Conservation (phyloP, 176 grass and related monocot species). For the Bothriochloa decipiens region DNA sequence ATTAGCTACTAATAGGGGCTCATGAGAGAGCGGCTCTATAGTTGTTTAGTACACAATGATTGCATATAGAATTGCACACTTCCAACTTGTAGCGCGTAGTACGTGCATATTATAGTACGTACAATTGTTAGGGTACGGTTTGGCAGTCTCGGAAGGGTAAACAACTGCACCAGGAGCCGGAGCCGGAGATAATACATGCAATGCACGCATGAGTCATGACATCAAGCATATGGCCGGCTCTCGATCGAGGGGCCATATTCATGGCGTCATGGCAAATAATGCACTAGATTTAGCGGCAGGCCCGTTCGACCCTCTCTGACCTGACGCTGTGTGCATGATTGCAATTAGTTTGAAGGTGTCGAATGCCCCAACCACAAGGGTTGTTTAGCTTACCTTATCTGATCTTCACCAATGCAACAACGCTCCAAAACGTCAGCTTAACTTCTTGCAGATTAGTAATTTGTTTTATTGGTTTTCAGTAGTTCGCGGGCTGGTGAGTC, state of each 20-base stretch:
- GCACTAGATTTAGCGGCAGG: conserved; percentile 39
- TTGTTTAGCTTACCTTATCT: conserved; percentile 28
- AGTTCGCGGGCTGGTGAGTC: neutral
- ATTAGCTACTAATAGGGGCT: conserved; percentile 15
- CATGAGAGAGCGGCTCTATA: neutral
- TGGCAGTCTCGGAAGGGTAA: conserved; percentile 33
- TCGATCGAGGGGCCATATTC: conserved; percentile 9
- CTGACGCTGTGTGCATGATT: conserved; percentile 39
- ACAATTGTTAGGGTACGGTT: conserved; percentile 24
- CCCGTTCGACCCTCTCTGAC: neutral
- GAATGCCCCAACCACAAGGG: conserved; percentile 38
- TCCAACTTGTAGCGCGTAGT: conserved; percentile 4
- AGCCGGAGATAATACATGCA: neutral
- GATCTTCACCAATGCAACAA: neutral
- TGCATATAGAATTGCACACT: conserved; percentile 12
- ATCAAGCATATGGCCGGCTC: conserved; percentile 23
- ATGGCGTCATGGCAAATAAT: conserved; percentile 47
- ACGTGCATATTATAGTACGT: conserved; percentile 26
- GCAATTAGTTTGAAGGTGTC: conserved; percentile 34
- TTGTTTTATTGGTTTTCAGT: neutral
- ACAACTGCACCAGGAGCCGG: neutral
- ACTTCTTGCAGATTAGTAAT: neutral
- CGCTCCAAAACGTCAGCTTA: conserved; percentile 28
- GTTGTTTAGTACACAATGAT: conserved; percentile 20
- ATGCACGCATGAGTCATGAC: conserved; percentile 24